Evolutionary conservation across 2,329 filamentous ascomycete genomes (phyloP).

Genomic region (Sporothrix brunneoviolacea): DNA sequence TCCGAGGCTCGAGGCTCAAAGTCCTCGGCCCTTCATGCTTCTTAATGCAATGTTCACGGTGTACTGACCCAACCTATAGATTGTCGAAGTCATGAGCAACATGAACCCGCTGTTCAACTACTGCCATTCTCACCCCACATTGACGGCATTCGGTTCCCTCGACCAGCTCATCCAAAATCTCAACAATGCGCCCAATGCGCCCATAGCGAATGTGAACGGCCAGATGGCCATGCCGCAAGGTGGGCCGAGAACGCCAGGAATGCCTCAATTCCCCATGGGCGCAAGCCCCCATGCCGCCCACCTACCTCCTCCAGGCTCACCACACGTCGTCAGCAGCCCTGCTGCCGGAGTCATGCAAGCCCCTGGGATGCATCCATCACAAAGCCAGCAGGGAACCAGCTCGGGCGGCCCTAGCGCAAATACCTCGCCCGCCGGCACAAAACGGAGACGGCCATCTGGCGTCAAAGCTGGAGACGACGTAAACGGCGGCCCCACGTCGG

Average conservation of each 20-base stretch:
- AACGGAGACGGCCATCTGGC: conserved; percentile 49
- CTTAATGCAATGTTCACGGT: too few relatives aligned
- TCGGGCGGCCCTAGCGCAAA: conserved; percentile 62
- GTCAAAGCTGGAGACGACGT: conserved; percentile 52
- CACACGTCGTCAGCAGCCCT: conserved; percentile 51
- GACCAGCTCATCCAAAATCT: conserved; percentile 52
- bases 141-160: conserved; percentile 52
- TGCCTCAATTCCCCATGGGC: conserved; percentile 52
- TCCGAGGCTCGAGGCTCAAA: background rate
- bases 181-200: conserved; percentile 28
- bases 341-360: conserved; percentile 57
- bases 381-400: conserved; percentile 61
- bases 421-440: conserved; percentile 56
- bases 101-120: conserved; percentile 59
- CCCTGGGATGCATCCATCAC: conserved; percentile 59
- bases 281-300: conserved; percentile 55
- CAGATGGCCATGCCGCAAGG: conserved; percentile 40
- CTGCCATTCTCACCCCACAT: conserved; percentile 46
- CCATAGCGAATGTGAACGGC: conserved; percentile 38
- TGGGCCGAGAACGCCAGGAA: conserved; percentile 46
- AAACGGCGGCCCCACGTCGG: conserved; percentile 30
- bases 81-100: conserved; percentile 60
- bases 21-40: too few relatives aligned
- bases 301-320: conserved; percentile 55
- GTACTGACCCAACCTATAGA: conserved; percentile 30